A percentile compares a stretch with the other conserved stretches of the same genome.
phyloP scores from a whole-genome alignment of 1,284 basidiomycete species.

The Inonotus obliquus region DNA sequence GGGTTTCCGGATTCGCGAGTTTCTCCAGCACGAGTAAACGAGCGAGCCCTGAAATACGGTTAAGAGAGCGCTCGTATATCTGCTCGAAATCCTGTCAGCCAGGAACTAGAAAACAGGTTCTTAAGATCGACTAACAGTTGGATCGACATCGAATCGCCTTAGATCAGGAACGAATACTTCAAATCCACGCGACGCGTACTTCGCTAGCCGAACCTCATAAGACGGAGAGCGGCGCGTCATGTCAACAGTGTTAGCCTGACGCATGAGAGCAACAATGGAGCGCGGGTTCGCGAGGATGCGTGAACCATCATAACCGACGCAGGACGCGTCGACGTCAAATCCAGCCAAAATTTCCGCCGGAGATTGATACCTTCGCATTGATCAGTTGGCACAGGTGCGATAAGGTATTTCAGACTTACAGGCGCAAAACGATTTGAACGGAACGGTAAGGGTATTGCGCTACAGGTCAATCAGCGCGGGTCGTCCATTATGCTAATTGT shows the following conservation, averaged over 20 bases:
- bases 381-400: background rate
- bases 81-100: conserved; percentile 20
- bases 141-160: conserved; percentile 45
- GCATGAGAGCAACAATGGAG: conserved; percentile 52
- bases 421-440: conserved; percentile 51
- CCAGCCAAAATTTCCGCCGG: conserved; percentile 59
- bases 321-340: conserved; percentile 58
- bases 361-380: conserved; percentile 35
- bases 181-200: conserved; percentile 48
- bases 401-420: conserved; percentile 22
- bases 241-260: conserved; percentile 55
- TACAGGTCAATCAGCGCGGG: conserved; percentile 21
- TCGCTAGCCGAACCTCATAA: conserved; percentile 55
- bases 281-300: conserved; percentile 55
- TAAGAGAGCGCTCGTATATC: conserved; percentile 57
- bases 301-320: conserved; percentile 49
- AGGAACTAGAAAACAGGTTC: background rate
- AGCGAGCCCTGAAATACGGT: conserved; percentile 50
- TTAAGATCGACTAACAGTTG: conserved; percentile 37
- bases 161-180: conserved; percentile 52
- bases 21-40: conserved; percentile 56
- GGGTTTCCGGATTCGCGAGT: conserved; percentile 36
- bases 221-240: conserved; percentile 55
- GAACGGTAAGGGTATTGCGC: conserved; percentile 59
- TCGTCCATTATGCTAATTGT: background rate